Base-by-base conservation (phyloP, 805 yeast genomes). In the Pichia manshurica region DNA sequence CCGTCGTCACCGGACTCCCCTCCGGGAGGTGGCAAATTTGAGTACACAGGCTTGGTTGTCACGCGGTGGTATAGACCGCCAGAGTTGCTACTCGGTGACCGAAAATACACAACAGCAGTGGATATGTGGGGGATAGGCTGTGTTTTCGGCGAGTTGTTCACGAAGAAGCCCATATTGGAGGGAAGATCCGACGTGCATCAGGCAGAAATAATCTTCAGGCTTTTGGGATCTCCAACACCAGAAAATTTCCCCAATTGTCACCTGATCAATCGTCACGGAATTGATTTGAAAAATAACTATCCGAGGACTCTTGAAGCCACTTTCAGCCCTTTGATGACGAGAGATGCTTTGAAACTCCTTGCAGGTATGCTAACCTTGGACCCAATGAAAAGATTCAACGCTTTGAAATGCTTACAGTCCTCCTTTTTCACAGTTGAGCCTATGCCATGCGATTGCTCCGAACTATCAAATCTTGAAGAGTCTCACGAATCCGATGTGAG, bases 91-190 rank as follows among this genome's bases (percentile, higher is more conserved):
- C 67, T 93, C 45, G 96, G 96, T 3, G 95, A 89, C 55, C 74
- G 84, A 56, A 71, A 76, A 50, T 91, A 91, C 63, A 89, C 97
- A 2, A 86, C 97, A 0, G 95, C 98, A 0, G 91, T 91, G 12
- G 99, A 93, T 66, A 77, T 93, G 68, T 93, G 99, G 99, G 97
- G 98, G 0, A 77, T 87, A 19, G 98, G 98, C 1, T 93, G 99
- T 67, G 91, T 93, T 0, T 82, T 93, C 61, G 99, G 88, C 0
- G 99, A 93, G 66, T 73, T 90, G 60, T 91, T 85, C 66, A 80
- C 79, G 29, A 77, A 79, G 52, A 79, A 77, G 55, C 99, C 99
- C 0, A 84, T 93, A 15, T 64, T 93, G 42, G 89, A 82, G 37
- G 99, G 99, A 0, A 70, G 76, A 39, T 77, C 93, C 1, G 99